Evolutionary conservation across 768 basidiomycete species (phyloP).

Genomic region (Trametes coccinea): DNA sequence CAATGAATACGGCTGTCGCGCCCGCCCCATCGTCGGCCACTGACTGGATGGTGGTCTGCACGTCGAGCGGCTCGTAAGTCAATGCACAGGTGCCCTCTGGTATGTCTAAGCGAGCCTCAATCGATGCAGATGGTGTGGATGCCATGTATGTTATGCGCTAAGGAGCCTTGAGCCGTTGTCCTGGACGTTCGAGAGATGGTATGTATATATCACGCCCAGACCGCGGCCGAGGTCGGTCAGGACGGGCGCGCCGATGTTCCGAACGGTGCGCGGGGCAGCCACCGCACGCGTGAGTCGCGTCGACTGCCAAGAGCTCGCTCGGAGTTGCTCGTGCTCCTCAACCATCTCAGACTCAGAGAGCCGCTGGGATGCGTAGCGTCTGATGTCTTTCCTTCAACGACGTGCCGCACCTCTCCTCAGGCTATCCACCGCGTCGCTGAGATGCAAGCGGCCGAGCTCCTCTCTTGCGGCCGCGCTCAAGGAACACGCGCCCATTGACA

Average conservation of each 20-base stretch:
- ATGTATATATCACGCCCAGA: background rate
- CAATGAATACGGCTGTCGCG: constrained; percentile 76
- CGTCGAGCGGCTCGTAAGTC: constrained; percentile 59
- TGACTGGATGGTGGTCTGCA: constrained; percentile 55
- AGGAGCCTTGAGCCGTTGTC: no score
- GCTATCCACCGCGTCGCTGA: constrained; percentile 2
- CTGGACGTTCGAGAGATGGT: background rate
- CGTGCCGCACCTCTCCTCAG: constrained; percentile 18
- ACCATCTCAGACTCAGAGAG: background rate
- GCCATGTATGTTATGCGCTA: background rate
- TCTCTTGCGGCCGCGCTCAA: constrained; percentile 27
- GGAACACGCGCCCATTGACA: constrained; percentile 47
- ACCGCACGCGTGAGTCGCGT: background rate
- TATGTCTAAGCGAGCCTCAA: constrained; percentile 43
- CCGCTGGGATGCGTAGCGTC: background rate
- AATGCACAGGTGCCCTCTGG: constrained; percentile 55
- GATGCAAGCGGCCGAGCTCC: constrained; percentile 12
- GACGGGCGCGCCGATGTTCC: no score
- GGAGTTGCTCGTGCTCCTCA: background rate
- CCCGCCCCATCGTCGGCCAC: constrained; percentile 68
- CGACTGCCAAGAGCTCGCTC: background rate
- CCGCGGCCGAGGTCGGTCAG: no score
- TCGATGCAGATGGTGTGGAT: constrained; percentile 35
- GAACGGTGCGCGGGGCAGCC: background rate
- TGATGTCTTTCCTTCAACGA: constrained; percentile 19